A percentile compares a stretch with the other conserved stretches of the same genome.
Evolutionary conservation across 2,329 filamentous ascomycete species (phyloP).

Genomic region (Sporothrix mexicana): DNA sequence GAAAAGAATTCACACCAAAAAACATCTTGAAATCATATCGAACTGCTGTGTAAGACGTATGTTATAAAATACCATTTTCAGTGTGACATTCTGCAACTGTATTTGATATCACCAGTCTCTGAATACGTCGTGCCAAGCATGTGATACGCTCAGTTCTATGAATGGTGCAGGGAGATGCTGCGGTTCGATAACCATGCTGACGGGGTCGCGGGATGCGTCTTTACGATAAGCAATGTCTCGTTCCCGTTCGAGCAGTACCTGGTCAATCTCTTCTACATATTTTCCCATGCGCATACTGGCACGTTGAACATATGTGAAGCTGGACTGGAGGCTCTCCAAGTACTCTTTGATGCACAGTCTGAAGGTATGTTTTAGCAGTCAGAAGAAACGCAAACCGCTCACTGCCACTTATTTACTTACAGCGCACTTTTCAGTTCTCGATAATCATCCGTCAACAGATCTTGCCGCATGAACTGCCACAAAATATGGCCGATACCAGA

Average conservation of each 20-base stretch:
- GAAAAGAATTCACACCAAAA: conserved; percentile 23
- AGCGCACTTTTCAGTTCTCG: conserved; percentile 22
- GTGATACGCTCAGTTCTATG: neutral
- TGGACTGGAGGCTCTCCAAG: conserved; percentile 30
- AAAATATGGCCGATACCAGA: conserved; percentile 30
- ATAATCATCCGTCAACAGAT: conserved; percentile 3
- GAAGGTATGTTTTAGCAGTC: neutral
- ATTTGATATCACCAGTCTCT: neutral
- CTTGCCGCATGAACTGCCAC: conserved; percentile 22
- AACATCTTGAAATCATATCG: neutral
- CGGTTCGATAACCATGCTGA: neutral
- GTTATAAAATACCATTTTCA: too few relatives aligned
- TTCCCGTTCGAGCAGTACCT: conserved; percentile 13
- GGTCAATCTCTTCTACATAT: conserved; percentile 29
- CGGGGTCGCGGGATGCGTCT: neutral
- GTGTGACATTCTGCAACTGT: too few relatives aligned
- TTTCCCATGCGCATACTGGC: conserved; percentile 24
- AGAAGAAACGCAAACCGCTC: neutral
- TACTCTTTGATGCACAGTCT: conserved; percentile 33
- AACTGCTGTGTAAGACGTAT: too few relatives aligned
- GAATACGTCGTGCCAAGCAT: conserved; percentile 21
- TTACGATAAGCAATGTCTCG: neutral
- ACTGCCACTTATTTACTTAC: neutral
- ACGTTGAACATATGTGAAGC: conserved; percentile 26
- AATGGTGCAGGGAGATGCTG: neutral